Evolutionary conservation across 2,329 filamentous ascomycete species (phyloP).

Genomic region (Penicillium sp.): DNA sequence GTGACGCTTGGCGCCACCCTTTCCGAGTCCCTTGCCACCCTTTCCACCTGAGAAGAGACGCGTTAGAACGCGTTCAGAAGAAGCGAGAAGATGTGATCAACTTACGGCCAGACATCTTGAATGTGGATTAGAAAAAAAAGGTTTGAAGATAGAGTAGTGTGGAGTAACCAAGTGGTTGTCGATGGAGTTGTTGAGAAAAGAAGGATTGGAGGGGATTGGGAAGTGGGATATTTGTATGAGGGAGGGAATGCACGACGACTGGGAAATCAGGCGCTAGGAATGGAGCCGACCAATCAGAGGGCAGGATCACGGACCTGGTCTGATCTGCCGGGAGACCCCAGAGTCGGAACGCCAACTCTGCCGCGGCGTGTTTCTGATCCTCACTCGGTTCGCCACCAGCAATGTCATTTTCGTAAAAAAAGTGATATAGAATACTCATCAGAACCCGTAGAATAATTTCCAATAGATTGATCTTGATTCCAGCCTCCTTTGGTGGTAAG

Average conservation of each 20-base stretch:
- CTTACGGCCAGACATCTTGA: constrained; percentile 64
- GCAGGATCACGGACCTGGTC: constrained; percentile 29
- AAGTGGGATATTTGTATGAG: constrained; percentile 45
- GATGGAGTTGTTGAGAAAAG: constrained; percentile 30
- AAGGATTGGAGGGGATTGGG: constrained; percentile 25
- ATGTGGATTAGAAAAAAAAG: constrained; percentile 28
- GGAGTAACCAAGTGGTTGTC: constrained; percentile 21
- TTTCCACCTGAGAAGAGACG: constrained; percentile 69
- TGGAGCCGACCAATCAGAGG: constrained; percentile 39
- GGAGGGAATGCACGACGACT: constrained; percentile 28
- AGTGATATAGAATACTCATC: constrained; percentile 20
- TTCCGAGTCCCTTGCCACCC: constrained; percentile 96
- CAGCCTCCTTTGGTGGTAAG: constrained; percentile 31
- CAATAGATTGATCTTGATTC: constrained; percentile 17
- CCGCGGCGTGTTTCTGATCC: constrained; percentile 29
- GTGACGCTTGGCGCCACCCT: constrained; percentile 98
- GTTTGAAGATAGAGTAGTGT: constrained; percentile 21
- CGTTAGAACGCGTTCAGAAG: constrained; percentile 47
- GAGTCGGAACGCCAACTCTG: constrained; percentile 25
- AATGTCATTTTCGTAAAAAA: constrained; percentile 13
- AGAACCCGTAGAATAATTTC: constrained; percentile 11
- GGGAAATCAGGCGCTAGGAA: constrained; percentile 42
- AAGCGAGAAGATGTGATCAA: constrained; percentile 26
- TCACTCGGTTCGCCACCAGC: constrained; percentile 17
- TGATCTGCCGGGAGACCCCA: constrained; percentile 33